Conservation (phyloP, 2,329 filamentous ascomycete species). For the Fusarium gaditjirri region DNA sequence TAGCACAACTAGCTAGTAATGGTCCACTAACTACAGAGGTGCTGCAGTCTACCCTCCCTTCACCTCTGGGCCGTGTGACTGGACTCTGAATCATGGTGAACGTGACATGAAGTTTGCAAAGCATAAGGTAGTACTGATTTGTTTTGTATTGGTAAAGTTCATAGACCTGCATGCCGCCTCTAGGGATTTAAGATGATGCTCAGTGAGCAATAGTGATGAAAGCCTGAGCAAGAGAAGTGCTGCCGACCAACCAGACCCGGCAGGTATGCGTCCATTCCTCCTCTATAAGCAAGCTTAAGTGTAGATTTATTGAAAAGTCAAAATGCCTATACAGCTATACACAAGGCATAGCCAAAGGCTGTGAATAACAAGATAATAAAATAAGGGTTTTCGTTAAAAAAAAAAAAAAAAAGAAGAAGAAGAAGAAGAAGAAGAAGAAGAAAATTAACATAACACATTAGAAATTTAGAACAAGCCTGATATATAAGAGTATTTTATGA, state of each 20-base stretch:
- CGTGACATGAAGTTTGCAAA: not conserved
- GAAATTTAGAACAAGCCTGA: not conserved
- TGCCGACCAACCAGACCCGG: not conserved
- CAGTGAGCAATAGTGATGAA: not conserved
- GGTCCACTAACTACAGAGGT: not conserved
- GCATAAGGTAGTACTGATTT: not conserved
- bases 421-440: too few relatives aligned
- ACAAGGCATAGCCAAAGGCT: too few relatives aligned
- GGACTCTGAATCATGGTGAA: not conserved
- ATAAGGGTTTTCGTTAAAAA: too few relatives aligned
- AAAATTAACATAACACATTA: not conserved
- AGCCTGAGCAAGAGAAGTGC: not conserved
- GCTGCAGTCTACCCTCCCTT: not conserved
- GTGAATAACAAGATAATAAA: too few relatives aligned
- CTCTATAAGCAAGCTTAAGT: not conserved
- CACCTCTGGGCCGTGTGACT: not conserved
- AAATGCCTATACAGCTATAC: too few relatives aligned
- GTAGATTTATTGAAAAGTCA: too few relatives aligned
- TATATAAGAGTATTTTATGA: not conserved
- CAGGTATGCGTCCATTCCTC: not conserved
- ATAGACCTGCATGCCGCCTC: not conserved
- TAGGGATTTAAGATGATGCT: not conserved
- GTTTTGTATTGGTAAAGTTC: not conserved
- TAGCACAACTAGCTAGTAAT: too few relatives aligned
- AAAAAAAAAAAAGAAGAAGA: too few relatives aligned